Conservation (phyloP, 495 filamentous ascomycete species). For the Bacidia gigantensis region DNA sequence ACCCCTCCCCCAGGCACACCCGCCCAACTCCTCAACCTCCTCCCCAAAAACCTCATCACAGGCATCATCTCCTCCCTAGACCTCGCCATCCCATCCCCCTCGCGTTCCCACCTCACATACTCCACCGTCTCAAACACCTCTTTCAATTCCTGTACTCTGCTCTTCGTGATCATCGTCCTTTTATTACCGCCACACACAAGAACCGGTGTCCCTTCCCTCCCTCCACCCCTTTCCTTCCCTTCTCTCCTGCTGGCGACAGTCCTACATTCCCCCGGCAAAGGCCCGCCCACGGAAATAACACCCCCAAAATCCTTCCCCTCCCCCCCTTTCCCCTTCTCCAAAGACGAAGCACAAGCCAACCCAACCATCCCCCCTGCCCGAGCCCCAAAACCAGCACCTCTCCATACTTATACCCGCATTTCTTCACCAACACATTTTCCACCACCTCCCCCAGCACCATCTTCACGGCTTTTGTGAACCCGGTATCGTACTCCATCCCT, state of each 20-base stretch:
- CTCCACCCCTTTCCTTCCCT: slow-evolving; percentile 26
- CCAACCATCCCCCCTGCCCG: slow-evolving; percentile 82
- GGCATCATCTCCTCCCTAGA: slow-evolving; percentile 80
- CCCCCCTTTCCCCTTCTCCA: too few relatives aligned
- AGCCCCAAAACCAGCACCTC: slow-evolving; percentile 74
- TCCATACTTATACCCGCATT: slow-evolving; percentile 53
- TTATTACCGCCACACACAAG: slow-evolving; percentile 55
- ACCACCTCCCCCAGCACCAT: slow-evolving; percentile 46
- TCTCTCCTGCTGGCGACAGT: neutral
- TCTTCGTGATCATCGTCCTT: slow-evolving; percentile 46
- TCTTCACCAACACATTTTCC: slow-evolving; percentile 41
- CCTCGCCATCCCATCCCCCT: slow-evolving; percentile 70
- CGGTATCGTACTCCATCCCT: slow-evolving; percentile 63
- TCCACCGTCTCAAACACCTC: slow-evolving; percentile 58
- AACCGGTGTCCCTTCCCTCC: slow-evolving; percentile 59
- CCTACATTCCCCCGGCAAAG: slow-evolving; percentile 36
- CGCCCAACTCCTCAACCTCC: slow-evolving; percentile 51
- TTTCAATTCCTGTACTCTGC: slow-evolving; percentile 47
- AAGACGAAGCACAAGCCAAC: too few relatives aligned
- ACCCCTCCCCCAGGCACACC: slow-evolving; percentile 48
- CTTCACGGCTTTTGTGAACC: slow-evolving; percentile 43
- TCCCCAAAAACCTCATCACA: slow-evolving; percentile 84
- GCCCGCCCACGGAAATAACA: slow-evolving; percentile 64
- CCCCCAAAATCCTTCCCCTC: slow-evolving; percentile 35
- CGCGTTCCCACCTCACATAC: slow-evolving; percentile 58